Conservation (phyloP, 176 grass and related monocot genomes). For the Calamus simplicifolius region DNA sequence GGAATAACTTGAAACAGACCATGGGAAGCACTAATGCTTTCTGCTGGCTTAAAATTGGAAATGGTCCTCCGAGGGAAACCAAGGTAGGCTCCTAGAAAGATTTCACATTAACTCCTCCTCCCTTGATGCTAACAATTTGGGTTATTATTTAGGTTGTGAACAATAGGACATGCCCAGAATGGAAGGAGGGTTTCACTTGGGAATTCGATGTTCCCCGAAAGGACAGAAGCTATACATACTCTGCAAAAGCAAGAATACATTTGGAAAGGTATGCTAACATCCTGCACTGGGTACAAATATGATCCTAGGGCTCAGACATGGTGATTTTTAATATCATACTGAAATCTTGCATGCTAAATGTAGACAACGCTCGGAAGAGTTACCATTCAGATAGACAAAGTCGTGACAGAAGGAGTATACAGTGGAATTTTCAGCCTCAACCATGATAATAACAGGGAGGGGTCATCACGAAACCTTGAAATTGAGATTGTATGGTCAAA, state of each 20-base stretch:
- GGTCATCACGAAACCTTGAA: conserved; percentile 67
- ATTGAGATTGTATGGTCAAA: conserved; percentile 99
- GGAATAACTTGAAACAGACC: conserved; percentile 95
- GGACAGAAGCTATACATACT: conserved; percentile 95
- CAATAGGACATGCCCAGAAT: conserved; percentile 67
- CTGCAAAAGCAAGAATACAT: conserved; percentile 99
- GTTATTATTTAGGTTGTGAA: conserved; percentile 55
- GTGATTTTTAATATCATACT: too few relatives aligned
- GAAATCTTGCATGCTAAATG: too few relatives aligned
- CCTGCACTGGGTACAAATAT: too few relatives aligned
- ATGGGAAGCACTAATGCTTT: conserved; percentile 93
- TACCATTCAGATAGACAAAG: conserved; percentile 97
- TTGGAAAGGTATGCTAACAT: conserved; percentile 63
- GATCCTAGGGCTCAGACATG: too few relatives aligned
- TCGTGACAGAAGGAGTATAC: conserved; percentile 83
- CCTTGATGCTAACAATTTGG: not conserved
- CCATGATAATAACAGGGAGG: conserved; percentile 82
- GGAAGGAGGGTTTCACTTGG: conserved; percentile 97
- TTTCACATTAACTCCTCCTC: too few relatives aligned
- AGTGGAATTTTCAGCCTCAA: conserved; percentile 89
- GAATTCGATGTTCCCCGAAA: conserved; percentile 94
- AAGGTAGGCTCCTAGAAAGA: conserved; percentile 33
- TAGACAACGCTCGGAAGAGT: conserved; percentile 84
- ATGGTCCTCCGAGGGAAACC: conserved; percentile 84
- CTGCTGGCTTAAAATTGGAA: conserved; percentile 94